These are phyloP conservation scores for Plasmodium adleri DNA, from an alignment of 169 alveolate genomes.

Conservation along the genomic window DNA sequence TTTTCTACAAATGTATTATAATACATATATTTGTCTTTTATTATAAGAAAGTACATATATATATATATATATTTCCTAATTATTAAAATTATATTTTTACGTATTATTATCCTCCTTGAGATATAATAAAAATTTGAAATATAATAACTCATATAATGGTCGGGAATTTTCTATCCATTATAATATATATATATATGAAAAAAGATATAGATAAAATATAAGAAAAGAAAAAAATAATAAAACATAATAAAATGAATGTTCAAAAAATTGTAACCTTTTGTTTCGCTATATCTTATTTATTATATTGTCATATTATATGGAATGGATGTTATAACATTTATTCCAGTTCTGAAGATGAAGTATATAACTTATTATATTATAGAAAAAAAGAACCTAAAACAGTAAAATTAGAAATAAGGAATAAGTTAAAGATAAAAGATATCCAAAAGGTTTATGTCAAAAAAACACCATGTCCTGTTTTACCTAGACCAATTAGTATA, in stretches of 20 bases:
- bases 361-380: constrained; percentile 38
- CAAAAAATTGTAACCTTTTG: constrained; percentile 38
- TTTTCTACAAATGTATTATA: too few relatives aligned
- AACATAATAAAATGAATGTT: constrained; percentile 46
- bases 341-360: constrained; percentile 70
- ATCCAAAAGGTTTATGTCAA: constrained; percentile 29
- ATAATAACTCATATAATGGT: too few relatives aligned
- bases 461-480: constrained; percentile 64
- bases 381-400: constrained; percentile 31
- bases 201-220: background rate
- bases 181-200: background rate
- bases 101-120: too few relatives aligned
- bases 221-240: background rate
- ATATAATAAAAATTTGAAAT: too few relatives aligned
- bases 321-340: constrained; percentile 73
- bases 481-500: constrained; percentile 75
- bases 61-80: too few relatives aligned
- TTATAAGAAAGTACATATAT: too few relatives aligned
- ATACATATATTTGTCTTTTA: too few relatives aligned
- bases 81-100: too few relatives aligned
- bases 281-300: constrained; percentile 47
- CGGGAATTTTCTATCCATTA: too few relatives aligned
- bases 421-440: constrained; percentile 12
- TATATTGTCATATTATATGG: constrained; percentile 69
- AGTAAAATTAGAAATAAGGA: constrained; percentile 31